These are phyloP conservation scores for Paraurostyla sp. DNA, from an alignment of 73 alveolate genomes.

Conservation along the genomic window DNA sequence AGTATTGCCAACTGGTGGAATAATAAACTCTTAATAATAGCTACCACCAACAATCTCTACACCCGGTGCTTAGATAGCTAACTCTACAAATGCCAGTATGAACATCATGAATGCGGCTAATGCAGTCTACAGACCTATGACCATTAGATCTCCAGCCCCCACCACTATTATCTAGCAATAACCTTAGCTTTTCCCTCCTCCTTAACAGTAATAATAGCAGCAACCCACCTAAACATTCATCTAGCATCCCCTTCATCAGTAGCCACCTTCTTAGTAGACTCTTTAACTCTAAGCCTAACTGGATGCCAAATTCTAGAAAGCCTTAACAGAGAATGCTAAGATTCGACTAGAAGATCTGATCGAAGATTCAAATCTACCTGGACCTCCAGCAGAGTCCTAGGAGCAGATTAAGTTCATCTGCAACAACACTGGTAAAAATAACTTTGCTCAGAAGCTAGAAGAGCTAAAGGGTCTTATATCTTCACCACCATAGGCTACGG, in stretches of 20 bases:
- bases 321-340: constrained; percentile 15
- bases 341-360: constrained; percentile 36
- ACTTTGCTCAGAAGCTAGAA: constrained; percentile 41
- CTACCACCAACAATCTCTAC: background rate
- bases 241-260: background rate
- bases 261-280: background rate
- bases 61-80: background rate
- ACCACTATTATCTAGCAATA: background rate
- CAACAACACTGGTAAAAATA: constrained; percentile 26
- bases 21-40: background rate
- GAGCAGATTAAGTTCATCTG: constrained; percentile 34
- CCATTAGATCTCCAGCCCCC: constrained; percentile 53
- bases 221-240: too few relatives aligned
- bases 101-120: background rate
- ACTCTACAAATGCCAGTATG: background rate
- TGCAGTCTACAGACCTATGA: constrained; percentile 38
- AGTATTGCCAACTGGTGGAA: background rate
- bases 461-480: background rate
- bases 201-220: too few relatives aligned
- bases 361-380: constrained; percentile 34
- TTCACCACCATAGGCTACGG: background rate
- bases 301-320: constrained; percentile 10
- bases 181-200: background rate
- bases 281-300: background rate
- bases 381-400: background rate